Conservation (phyloP, 2,329 filamentous ascomycete genomes). For the Penicillium sp. region DNA sequence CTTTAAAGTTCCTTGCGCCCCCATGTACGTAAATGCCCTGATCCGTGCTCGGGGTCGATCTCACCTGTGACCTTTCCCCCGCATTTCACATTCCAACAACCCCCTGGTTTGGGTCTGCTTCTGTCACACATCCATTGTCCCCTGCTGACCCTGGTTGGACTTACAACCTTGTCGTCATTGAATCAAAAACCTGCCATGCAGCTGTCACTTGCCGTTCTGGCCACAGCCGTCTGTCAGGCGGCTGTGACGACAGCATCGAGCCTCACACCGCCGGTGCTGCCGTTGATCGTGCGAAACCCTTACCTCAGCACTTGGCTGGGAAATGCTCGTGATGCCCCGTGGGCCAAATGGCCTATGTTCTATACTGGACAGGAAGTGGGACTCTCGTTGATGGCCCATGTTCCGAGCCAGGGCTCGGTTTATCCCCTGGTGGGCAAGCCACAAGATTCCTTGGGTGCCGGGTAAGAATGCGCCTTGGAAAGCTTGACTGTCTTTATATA, state of each 20-base stretch:
- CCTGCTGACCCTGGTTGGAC: background rate
- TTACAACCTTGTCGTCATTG: constrained; percentile 1
- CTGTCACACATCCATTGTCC: constrained; percentile 9
- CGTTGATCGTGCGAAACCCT: constrained; percentile 73
- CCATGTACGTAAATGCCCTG: background rate
- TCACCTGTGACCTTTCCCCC: constrained; percentile 14
- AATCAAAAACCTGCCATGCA: constrained; percentile 29
- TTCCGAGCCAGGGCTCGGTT: constrained; percentile 60
- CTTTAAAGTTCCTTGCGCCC: too few species aligned
- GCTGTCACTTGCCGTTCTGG: constrained; percentile 32
- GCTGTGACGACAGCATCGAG: constrained; percentile 50
- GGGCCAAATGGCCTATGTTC: constrained; percentile 85
- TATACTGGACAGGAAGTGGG: constrained; percentile 72
- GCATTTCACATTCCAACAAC: constrained; percentile 14
- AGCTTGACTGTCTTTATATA: background rate
- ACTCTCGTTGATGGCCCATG: constrained; percentile 62
- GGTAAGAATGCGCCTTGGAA: constrained; percentile 32
- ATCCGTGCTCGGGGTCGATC: constrained; percentile 1
- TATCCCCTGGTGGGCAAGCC: constrained; percentile 67
- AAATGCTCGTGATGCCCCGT: constrained; percentile 72
- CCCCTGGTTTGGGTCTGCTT: constrained; percentile 6
- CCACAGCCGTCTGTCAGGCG: constrained; percentile 41
- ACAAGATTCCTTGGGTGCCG: constrained; percentile 60
- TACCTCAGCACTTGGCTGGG: constrained; percentile 76
- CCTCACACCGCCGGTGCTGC: constrained; percentile 65